Evolutionary conservation across 371 early-diverging fungal species (phyloP), one percentile per base, ranked within the genome.

Genomic region (Syncephalastrum contaminatum): DNA sequence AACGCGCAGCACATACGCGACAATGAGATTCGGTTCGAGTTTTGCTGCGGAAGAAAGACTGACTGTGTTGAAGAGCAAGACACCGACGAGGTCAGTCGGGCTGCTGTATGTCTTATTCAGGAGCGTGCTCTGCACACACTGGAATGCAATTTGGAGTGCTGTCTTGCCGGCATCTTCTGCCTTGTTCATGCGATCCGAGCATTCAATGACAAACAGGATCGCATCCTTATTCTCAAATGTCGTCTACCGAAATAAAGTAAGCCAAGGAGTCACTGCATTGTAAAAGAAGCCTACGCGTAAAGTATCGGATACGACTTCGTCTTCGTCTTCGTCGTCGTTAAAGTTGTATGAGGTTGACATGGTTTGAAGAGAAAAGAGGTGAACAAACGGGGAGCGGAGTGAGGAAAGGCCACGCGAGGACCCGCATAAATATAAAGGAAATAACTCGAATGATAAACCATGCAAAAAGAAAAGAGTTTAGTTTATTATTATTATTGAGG

Each of bases 1-100:
- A 54, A n/a, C 0, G 47, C 36, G 36, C 36, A 30, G 36, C 36
- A 30, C 36, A 30, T 8, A 30, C 30, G 8, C 30, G 8, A 30
- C 36, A 30, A 7, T 24, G 42, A 24, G 52, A 12, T n/a, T 22
- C 24, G 20, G 27, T 18, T 20, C 30, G 18, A 16, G 3, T 48
- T 15, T 43, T 12, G 48, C 14, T 30, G 36, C 36, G 36, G 36
- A 30, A 8, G 25, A 30, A 10, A 30, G 36, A 53, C 70, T 62
- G 69, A 89, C 89, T 41, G 87, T 85, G 58, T 82, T 82, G 56
- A 70, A 88, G 18, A 91, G 55, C 1, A 91, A 52, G 16, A 91
- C 62, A 21, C 88, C 89, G 1, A 87, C 63, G 18, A 78, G 56
- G 58, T 91, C 89, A 4, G 66, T 56, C 8, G 79, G 78, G 56